Base-by-base conservation (phyloP, 352 stramenopile genomes). In the Pythium sp. region DNA sequence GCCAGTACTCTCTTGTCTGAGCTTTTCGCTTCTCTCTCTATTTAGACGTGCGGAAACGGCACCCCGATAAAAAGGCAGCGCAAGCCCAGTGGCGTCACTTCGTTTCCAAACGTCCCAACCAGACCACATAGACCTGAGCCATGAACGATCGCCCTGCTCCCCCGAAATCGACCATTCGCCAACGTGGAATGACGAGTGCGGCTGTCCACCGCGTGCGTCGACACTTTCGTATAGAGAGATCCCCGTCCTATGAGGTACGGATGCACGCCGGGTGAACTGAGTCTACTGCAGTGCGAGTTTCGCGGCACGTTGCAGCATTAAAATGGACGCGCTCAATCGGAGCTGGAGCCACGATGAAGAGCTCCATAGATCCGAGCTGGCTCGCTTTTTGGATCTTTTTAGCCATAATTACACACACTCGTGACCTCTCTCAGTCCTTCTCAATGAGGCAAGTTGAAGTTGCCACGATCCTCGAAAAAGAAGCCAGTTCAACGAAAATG, bases 321-420 rank as follows among this genome's bases (percentile, higher is more conserved):
- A 22, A 22, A 49, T 22, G 41, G 41, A 49, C 41, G 15, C 9
- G 41, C 41, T 20, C 41, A n/a, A n/a, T 8, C 8, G 15, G 41
- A 49, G 14, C 15, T 46, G 38, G 38, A 7, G 38, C 12, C 38
- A 46, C 38, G 11, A 49, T n/a, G 14, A 49, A 26, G 18, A 38
- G 26, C 26, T 36, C 24, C 15, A 7, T 12, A 24, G 56, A 28
- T 20, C 8, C 34, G 55, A 5, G 18, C 56, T 46, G 56, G n/a
- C 54, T 60, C 6, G 9, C 55, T 5, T 46, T 28, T 36, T 62
- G 56, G 56, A 62, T 62, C 18, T 47, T 62, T 28, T n/a, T 24
- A 62, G 56, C 32, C 56, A 62, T 62, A 7, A 62, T 60, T 60
- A 60, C 55, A 46, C 32, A 62, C 32, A 9, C 30, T 46, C 30